A percentile compares a stretch with the other conserved stretches of the same genome.
phyloP scores from a whole-genome alignment of 345 rosid species.

The Aegle marmelos region DNA sequence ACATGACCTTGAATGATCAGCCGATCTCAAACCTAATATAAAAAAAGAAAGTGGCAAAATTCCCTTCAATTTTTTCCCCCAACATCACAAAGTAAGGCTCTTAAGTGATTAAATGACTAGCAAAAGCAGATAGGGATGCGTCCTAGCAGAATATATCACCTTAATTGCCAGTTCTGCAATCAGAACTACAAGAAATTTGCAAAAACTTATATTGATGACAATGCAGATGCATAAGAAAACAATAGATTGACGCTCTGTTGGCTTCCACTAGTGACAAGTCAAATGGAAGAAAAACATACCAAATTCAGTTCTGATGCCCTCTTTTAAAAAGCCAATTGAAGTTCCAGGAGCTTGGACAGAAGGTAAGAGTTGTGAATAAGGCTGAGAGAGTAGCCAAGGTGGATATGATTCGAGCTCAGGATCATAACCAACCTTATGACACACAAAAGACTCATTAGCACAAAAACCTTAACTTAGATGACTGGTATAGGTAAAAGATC shows the following conservation, averaged over 20 bases:
- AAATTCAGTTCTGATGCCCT: slow-evolving; percentile 44
- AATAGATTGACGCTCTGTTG: neutral
- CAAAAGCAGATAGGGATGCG: neutral
- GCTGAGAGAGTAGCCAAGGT: slow-evolving; percentile 78
- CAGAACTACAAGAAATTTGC: slow-evolving; percentile 6
- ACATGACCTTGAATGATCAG: neutral
- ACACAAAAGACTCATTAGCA: neutral
- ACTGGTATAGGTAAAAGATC: neutral
- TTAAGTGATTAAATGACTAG: neutral
- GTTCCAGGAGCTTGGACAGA: slow-evolving; percentile 75
- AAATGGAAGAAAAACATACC: slow-evolving; percentile 36
- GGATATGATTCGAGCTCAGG: slow-evolving; percentile 87
- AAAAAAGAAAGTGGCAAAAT: too few species aligned
- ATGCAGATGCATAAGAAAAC: neutral
- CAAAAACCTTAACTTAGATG: neutral
- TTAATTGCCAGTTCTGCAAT: neutral
- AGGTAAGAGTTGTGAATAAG: slow-evolving; percentile 74
- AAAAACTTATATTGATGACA: neutral
- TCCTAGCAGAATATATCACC: neutral
- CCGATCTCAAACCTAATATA: neutral
- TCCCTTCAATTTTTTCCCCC: neutral
- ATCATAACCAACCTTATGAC: slow-evolving; percentile 81
- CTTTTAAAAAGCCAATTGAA: slow-evolving; percentile 59
- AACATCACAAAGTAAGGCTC: neutral
- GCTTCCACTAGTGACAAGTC: neutral